Percentiles rank a stretch among this genome's conserved stretches.
These are phyloP conservation scores for Trematosphaeria pertusa DNA, from an alignment of 2,329 filamentous ascomycete genomes.

Conservation along the genomic window DNA sequence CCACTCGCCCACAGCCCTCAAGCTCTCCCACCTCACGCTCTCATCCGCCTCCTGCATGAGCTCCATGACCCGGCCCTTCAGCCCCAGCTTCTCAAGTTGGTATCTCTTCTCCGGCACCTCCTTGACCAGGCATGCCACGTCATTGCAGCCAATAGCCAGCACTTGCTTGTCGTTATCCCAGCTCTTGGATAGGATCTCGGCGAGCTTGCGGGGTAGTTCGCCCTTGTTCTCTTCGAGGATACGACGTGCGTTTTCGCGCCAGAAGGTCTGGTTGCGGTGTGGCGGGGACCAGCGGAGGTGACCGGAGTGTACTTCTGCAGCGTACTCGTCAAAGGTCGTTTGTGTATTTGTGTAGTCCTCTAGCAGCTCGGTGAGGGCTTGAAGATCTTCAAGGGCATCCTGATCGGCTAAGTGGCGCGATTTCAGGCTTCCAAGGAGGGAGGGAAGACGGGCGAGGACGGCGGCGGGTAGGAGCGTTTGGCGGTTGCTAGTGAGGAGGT, in stretches of 20 bases:
- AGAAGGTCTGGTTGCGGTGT: conserved; percentile 85
- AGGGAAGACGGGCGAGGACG: conserved; percentile 80
- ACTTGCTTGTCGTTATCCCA: conserved; percentile 87
- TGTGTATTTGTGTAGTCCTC: conserved; percentile 82
- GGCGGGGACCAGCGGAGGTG: conserved; percentile 93
- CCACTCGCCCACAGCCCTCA: conserved; percentile 83
- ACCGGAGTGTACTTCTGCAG: conserved; percentile 83
- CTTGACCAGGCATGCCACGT: conserved; percentile 86
- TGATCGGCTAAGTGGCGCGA: conserved; percentile 59
- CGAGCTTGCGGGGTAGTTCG: conserved; percentile 77
- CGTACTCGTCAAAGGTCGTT: conserved; percentile 72
- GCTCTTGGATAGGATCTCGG: conserved; percentile 83
- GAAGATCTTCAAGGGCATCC: conserved; percentile 60
- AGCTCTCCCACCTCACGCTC: conserved; percentile 88
- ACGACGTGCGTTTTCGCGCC: conserved; percentile 87
- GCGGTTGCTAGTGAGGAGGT: conserved; percentile 79
- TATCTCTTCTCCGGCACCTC: conserved; percentile 84
- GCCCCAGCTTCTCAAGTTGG: conserved; percentile 79
- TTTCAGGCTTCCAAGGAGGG: conserved; percentile 64
- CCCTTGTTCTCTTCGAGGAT: conserved; percentile 86
- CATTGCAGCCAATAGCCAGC: conserved; percentile 90
- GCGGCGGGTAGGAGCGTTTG: conserved; percentile 78
- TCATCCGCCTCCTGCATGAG: conserved; percentile 91
- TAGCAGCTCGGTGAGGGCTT: conserved; percentile 65
- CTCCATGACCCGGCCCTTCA: conserved; percentile 91